A percentile compares a stretch with the other conserved stretches of the same genome.
Conservation (phyloP, 2,329 filamentous ascomycete genomes). For the Monilinia vaccinii-corymbosi region DNA sequence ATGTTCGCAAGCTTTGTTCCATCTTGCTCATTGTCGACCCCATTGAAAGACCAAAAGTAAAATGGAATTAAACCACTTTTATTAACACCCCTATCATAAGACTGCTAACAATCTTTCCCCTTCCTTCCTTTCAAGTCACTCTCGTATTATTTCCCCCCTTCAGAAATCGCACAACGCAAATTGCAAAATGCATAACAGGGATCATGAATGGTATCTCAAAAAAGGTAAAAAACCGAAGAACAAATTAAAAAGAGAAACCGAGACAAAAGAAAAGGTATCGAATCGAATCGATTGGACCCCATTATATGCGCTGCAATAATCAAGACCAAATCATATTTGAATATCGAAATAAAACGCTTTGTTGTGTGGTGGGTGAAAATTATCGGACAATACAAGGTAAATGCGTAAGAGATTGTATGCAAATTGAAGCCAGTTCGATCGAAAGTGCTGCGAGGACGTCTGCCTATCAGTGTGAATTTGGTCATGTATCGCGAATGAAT, state of each 20-base stretch:
- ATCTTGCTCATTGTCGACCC: neutral
- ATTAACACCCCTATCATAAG: neutral
- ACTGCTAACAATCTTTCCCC: neutral
- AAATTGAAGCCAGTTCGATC: neutral
- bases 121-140: neutral
- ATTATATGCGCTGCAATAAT: conserved; percentile 8
- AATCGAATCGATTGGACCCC: neutral
- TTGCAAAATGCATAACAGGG: neutral
- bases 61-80: neutral
- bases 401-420: neutral
- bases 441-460: neutral
- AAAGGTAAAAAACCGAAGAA: neutral
- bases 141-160: neutral
- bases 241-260: neutral
- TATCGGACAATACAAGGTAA: neutral
- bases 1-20: neutral
- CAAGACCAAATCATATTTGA: neutral
- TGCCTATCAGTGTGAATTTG: neutral
- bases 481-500: neutral
- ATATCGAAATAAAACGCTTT: neutral
- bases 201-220: conserved; percentile 11
- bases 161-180: neutral
- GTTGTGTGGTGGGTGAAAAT: neutral
- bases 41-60: neutral
- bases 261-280: neutral